Evolutionary conservation across 495 filamentous ascomycete species (phyloP).

Genomic region (Usnea hakonensis): DNA sequence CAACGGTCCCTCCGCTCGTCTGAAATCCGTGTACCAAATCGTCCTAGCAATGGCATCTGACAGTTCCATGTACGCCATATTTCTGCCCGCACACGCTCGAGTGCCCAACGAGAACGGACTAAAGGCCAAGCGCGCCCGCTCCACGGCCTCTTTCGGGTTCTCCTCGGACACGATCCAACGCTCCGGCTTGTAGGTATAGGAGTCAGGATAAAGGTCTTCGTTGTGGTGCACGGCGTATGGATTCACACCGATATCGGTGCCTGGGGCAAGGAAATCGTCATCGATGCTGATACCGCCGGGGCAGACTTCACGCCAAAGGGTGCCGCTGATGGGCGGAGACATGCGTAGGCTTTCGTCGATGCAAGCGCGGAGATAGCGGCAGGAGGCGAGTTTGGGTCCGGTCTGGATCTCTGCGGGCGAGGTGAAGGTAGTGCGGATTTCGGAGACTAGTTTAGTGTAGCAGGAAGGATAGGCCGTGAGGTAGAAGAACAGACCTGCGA

Average conservation of each 20-base stretch:
- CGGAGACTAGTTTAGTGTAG: conserved; percentile 38
- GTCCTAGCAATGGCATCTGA: conserved; percentile 43
- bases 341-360: conserved; percentile 60
- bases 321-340: conserved; percentile 51
- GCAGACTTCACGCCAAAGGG: conserved; percentile 50
- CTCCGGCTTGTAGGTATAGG: conserved; percentile 44
- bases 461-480: conserved; percentile 44
- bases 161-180: conserved; percentile 42
- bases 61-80: conserved; percentile 50
- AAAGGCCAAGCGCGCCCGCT: conserved; percentile 39
- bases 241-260: conserved; percentile 45
- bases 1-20: not conserved
- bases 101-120: conserved; percentile 51
- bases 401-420: conserved; percentile 47
- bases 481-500: conserved; percentile 57
- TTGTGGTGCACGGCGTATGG: conserved; percentile 53
- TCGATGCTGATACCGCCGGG: conserved; percentile 48
- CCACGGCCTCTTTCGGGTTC: conserved; percentile 33
- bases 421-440: conserved; percentile 47
- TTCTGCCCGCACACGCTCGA: conserved; percentile 51
- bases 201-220: conserved; percentile 35
- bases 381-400: conserved; percentile 41
- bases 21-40: conserved; percentile 25
- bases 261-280: conserved; percentile 43
- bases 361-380: conserved; percentile 51